phyloP scores from a whole-genome alignment of 345 rosid genomes.

The Cochlearia excelsa region DNA sequence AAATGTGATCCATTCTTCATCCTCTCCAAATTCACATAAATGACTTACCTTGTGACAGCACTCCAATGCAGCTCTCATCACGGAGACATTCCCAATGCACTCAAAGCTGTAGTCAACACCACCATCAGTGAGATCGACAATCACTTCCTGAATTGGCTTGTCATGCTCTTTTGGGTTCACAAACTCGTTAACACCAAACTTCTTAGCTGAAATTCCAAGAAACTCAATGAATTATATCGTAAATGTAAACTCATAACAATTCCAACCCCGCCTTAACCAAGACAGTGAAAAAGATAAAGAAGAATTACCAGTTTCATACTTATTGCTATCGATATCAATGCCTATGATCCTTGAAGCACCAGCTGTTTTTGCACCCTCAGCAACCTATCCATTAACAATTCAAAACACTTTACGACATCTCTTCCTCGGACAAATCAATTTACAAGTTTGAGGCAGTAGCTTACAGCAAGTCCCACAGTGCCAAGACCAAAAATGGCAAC shows the following conservation, averaged over 20 bases:
- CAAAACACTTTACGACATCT: background rate
- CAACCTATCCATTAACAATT: slow-evolving; percentile 52
- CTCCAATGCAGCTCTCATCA: slow-evolving; percentile 96
- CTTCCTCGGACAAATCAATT: background rate
- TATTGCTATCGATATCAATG: slow-evolving; percentile 79
- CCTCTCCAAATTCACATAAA: background rate
- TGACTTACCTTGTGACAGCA: slow-evolving; percentile 92
- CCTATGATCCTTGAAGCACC: slow-evolving; percentile 97
- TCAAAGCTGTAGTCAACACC: slow-evolving; percentile 99
- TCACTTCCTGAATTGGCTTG: slow-evolving; percentile 94
- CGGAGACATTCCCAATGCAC: slow-evolving; percentile 92
- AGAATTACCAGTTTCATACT: slow-evolving; percentile 59
- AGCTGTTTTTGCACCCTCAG: slow-evolving; percentile 98
- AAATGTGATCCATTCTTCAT: background rate
- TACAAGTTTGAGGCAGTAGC: slow-evolving; percentile 30
- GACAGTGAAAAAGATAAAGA: slow-evolving; percentile 19
- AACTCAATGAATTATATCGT: slow-evolving; percentile 40
- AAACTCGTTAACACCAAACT: slow-evolving; percentile 95
- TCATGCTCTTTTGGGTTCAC: slow-evolving; percentile 72
- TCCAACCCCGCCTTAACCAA: slow-evolving; percentile 59
- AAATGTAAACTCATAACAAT: slow-evolving; percentile 58
- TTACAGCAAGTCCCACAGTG: slow-evolving; percentile 96
- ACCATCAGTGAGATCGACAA: slow-evolving; percentile 83
- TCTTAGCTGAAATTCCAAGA: slow-evolving; percentile 34
- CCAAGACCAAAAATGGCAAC: slow-evolving; percentile 98